phyloP scores from a whole-genome alignment of 306 rosid genomes.

The peach (Prunus persica) region DNA sequence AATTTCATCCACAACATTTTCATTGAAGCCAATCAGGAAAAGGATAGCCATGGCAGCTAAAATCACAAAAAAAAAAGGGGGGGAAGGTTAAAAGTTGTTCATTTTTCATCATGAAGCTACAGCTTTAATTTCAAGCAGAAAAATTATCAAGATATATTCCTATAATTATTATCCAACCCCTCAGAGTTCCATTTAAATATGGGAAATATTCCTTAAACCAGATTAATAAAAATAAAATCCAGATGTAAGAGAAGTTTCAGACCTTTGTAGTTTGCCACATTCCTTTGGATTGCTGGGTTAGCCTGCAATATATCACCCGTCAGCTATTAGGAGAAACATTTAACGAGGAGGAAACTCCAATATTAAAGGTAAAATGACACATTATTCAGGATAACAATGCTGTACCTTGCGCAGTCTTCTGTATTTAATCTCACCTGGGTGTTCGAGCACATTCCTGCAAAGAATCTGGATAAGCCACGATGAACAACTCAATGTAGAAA shows the following conservation, averaged over 20 bases:
- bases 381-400: background rate
- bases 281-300: conserved; percentile 69
- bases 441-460: conserved; percentile 77
- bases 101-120: background rate
- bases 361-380: background rate
- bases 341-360: background rate
- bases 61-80: conserved; percentile 9
- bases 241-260: conserved; percentile 20
- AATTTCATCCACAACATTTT: conserved; percentile 60
- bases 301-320: conserved; percentile 53
- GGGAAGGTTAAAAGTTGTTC: background rate
- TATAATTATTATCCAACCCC: background rate
- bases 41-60: conserved; percentile 89
- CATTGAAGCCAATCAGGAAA: conserved; percentile 62
- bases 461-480: conserved; percentile 9
- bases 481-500: conserved; percentile 14
- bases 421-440: conserved; percentile 73
- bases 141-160: background rate
- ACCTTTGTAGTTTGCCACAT: conserved; percentile 69
- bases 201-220: background rate
- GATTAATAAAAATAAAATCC: conserved; percentile 5
- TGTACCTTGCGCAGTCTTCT: conserved; percentile 75
- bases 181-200: background rate
- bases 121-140: background rate
- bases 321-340: conserved; percentile 1